phyloP scores from a whole-genome alignment of 371 early-diverging fungal genomes.

The Rhizopus arrhizus region DNA sequence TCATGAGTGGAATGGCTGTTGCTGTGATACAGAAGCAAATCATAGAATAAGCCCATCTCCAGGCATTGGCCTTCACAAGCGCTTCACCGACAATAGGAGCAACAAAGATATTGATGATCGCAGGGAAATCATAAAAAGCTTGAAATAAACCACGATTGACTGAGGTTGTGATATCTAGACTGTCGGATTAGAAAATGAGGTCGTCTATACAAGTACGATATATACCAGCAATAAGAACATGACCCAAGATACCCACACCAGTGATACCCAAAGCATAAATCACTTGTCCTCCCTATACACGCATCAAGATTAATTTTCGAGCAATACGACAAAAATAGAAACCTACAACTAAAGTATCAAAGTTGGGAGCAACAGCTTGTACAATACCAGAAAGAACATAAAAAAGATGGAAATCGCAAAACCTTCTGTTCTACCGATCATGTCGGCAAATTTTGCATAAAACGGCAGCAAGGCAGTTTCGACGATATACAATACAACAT shows the following conservation, averaged over 20 bases:
- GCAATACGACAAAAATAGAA: background rate
- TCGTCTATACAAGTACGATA: too few species aligned
- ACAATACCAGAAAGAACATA: constrained; percentile 25
- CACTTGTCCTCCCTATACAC: constrained; percentile 36
- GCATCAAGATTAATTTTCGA: too few species aligned
- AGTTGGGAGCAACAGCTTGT: constrained; percentile 24
- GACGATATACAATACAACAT: constrained; percentile 25
- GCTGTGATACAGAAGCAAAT: constrained; percentile 24
- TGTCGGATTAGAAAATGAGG: background rate
- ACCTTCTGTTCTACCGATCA: constrained; percentile 28
- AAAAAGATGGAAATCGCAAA: constrained; percentile 23
- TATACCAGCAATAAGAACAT: constrained; percentile 45
- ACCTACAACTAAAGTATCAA: constrained; percentile 24
- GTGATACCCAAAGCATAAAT: constrained; percentile 41
- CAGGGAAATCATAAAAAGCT: constrained; percentile 37
- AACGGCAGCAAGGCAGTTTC: constrained; percentile 31
- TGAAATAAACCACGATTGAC: constrained; percentile 44
- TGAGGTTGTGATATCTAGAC: constrained; percentile 36
- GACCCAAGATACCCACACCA: constrained; percentile 38
- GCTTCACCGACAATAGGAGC: constrained; percentile 34
- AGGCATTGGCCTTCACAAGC: constrained; percentile 17
- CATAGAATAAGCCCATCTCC: constrained; percentile 39
- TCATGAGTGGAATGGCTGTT: constrained; percentile 26
- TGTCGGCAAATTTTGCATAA: constrained; percentile 33
- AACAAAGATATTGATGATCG: constrained; percentile 34